phyloP scores from a whole-genome alignment of 768 basidiomycete genomes.

The Trametes villosa region DNA sequence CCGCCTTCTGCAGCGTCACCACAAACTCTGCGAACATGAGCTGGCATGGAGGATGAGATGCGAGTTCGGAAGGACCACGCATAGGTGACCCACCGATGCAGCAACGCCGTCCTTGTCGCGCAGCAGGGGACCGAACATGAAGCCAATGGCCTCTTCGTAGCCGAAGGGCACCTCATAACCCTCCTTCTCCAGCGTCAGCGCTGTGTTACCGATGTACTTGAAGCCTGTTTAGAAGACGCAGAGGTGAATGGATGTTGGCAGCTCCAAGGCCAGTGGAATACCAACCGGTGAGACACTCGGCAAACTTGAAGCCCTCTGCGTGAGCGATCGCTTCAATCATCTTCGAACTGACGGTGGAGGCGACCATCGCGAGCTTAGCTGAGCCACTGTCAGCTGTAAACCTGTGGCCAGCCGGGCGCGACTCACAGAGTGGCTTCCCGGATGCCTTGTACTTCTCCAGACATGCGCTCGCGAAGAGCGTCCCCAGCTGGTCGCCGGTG shows the following conservation, averaged over 20 bases:
- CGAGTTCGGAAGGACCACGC: too few relatives aligned
- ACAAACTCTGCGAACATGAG: constrained; percentile 73
- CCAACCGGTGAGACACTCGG: constrained; percentile 82
- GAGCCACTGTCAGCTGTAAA: not conserved
- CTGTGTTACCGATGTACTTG: constrained; percentile 89
- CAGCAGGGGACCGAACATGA: constrained; percentile 80
- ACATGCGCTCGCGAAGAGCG: constrained; percentile 52
- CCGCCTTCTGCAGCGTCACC: constrained; percentile 50
- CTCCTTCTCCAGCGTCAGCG: constrained; percentile 60
- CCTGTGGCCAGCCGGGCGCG: too few relatives aligned
- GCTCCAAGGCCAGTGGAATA: not conserved
- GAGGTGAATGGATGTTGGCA: not conserved
- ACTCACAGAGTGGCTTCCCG: constrained; percentile 49
- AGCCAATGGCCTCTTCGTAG: constrained; percentile 93
- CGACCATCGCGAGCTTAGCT: constrained; percentile 80
- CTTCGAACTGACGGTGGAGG: constrained; percentile 89
- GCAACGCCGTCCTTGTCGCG: constrained; percentile 90
- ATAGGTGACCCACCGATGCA: constrained; percentile 61
- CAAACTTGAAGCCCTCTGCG: constrained; percentile 79
- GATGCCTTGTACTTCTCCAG: constrained; percentile 49
- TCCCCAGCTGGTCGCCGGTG: constrained; percentile 85
- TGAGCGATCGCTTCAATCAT: constrained; percentile 82
- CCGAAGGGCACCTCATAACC: constrained; percentile 77
- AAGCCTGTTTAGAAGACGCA: constrained; percentile 56
- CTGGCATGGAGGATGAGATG: constrained; percentile 40